Evolutionary conservation across 2,329 filamentous ascomycete species (phyloP).

Genomic region (Pestalotiopsis sp.): DNA sequence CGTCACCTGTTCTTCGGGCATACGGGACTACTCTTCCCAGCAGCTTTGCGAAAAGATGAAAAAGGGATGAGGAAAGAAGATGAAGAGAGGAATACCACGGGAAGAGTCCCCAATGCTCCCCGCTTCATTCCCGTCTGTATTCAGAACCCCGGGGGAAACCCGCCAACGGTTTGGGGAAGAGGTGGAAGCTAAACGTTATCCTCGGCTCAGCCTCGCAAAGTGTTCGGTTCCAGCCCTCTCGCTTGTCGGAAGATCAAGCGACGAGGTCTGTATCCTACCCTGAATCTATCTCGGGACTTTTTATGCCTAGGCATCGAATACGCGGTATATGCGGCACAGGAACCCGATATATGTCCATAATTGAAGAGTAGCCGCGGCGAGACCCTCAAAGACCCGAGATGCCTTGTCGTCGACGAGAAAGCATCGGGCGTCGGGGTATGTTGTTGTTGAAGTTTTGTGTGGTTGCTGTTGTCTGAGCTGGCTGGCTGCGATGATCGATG

Average conservation of each 20-base stretch:
- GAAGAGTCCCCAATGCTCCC: background rate
- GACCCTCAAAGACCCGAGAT: background rate
- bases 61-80: background rate
- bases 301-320: background rate
- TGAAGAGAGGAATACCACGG: background rate
- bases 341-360: background rate
- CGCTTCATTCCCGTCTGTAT: conserved; percentile 2
- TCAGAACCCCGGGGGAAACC: background rate
- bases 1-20: background rate
- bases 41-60: background rate
- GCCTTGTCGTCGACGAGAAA: conserved; percentile 6
- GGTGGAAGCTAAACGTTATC: background rate
- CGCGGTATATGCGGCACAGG: background rate
- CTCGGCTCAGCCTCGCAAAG: conserved; percentile 11
- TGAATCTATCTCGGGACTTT: conserved; percentile 1
- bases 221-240: background rate
- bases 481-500: background rate
- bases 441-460: background rate
- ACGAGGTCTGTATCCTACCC: background rate
- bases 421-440: background rate
- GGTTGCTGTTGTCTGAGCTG: background rate
- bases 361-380: background rate
- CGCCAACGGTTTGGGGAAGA: background rate
- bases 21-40: conserved; percentile 6
- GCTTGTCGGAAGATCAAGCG: conserved; percentile 3